Evolutionary conservation across 163 green algal genomes (phyloP).

Genomic region (Trebouxiophyceae sp.): DNA sequence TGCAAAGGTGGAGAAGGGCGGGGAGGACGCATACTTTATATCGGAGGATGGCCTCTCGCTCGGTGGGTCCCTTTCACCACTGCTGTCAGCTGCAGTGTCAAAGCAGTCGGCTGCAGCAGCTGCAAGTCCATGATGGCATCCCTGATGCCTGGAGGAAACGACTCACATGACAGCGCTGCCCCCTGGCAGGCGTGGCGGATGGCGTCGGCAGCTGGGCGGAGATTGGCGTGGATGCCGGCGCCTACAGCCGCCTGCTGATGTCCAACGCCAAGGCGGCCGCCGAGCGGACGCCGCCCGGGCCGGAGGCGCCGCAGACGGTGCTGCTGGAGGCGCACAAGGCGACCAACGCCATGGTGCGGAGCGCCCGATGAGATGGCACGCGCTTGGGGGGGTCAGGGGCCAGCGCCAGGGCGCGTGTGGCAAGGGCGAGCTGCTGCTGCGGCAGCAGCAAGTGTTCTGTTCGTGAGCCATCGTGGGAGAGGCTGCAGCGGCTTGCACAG

Average conservation of each 20-base stretch:
- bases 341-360: conserved; percentile 8
- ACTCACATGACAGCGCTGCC: neutral
- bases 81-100: too few species aligned
- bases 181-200: conserved; percentile 51
- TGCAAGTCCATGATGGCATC: neutral
- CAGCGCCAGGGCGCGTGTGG: too few species aligned
- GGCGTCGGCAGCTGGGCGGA: conserved; percentile 92
- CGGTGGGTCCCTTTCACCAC: conserved; percentile 18
- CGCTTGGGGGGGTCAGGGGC: too few species aligned
- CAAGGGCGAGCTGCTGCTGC: too few species aligned
- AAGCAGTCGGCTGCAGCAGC: neutral
- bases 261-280: conserved; percentile 16
- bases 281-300: neutral
- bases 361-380: too few species aligned
- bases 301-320: conserved; percentile 9
- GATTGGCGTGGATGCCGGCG: conserved; percentile 37
- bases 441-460: too few species aligned
- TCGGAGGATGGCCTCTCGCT: conserved; percentile 48
- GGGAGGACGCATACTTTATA: conserved; percentile 95
- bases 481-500: too few species aligned
- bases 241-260: conserved; percentile 52
- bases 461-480: too few species aligned
- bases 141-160: neutral
- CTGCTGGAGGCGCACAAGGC: conserved; percentile 33
- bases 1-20: conserved; percentile 84